Evolutionary conservation across 1,284 basidiomycete species (phyloP).

Genomic region (Heterobasidion parviporum): DNA sequence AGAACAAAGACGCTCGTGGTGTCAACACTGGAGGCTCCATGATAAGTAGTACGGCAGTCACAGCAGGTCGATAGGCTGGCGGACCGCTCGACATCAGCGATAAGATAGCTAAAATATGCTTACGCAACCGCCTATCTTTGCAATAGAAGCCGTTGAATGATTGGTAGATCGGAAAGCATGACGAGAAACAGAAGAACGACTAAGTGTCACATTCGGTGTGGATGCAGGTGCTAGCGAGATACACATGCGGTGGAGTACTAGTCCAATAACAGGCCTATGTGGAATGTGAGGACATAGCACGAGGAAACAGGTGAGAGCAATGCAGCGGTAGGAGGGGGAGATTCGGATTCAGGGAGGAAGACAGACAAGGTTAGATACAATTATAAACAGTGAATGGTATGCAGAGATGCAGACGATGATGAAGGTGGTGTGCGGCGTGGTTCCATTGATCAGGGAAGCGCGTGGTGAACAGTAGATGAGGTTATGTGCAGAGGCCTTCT

Average conservation of each 20-base stretch:
- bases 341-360: background rate
- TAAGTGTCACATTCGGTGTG: background rate
- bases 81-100: too few species aligned
- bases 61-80: too few species aligned
- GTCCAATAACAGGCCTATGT: background rate
- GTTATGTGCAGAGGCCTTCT: conserved; percentile 3
- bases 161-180: too few species aligned
- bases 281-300: background rate
- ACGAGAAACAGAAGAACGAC: too few species aligned
- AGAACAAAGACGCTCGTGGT: too few species aligned
- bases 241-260: background rate
- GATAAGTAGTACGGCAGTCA: too few species aligned
- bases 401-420: background rate
- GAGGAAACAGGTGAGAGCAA: background rate
- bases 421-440: background rate
- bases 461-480: conserved; percentile 1
- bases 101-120: too few species aligned
- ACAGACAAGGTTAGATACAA: background rate
- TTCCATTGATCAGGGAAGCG: background rate
- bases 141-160: too few species aligned
- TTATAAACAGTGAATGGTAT: background rate
- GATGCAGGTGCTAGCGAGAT: background rate
- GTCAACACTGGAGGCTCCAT: too few species aligned
- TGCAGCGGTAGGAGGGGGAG: background rate
- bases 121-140: too few species aligned